Conservation (phyloP, 23 red algal species). For the Agarophyton chilense region DNA sequence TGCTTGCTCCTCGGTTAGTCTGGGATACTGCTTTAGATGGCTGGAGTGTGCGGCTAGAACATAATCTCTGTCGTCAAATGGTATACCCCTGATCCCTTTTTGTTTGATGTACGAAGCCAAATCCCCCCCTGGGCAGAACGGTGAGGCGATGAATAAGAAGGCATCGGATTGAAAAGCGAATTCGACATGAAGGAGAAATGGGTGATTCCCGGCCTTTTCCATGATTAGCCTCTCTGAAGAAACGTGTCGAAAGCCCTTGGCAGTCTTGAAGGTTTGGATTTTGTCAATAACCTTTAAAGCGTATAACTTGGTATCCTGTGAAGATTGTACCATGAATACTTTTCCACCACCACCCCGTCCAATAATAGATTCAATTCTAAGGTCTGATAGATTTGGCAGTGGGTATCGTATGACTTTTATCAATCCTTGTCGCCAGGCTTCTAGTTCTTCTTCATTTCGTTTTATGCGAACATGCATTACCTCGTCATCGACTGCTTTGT, state of each 20-base stretch:
- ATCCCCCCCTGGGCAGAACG: constrained; percentile 84
- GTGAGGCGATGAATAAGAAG: constrained; percentile 83
- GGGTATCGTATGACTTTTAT: background rate
- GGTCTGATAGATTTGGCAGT: constrained; percentile 16
- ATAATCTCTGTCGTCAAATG: constrained; percentile 28
- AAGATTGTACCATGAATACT: constrained; percentile 71
- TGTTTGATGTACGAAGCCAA: constrained; percentile 68
- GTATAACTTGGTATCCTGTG: constrained; percentile 27
- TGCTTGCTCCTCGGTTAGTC: constrained; percentile 56
- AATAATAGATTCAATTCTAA: constrained; percentile 67
- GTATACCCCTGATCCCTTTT: constrained; percentile 27
- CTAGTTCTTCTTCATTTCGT: constrained; percentile 15
- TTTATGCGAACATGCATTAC: constrained; percentile 48
- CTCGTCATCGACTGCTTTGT: background rate
- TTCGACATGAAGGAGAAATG: constrained; percentile 85
- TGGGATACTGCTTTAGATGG: constrained; percentile 9
- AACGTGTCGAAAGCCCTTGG: constrained; percentile 64
- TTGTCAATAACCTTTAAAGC: constrained; percentile 80
- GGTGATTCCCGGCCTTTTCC: constrained; percentile 64
- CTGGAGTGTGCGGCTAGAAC: background rate
- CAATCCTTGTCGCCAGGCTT: constrained; percentile 31
- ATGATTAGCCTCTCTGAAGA: constrained; percentile 81
- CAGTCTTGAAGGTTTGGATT: constrained; percentile 52
- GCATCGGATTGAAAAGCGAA: constrained; percentile 94
- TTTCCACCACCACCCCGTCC: constrained; percentile 72